Percentiles rank a stretch among this genome's conserved stretches.
Evolutionary conservation across 2,329 filamentous ascomycete genomes (phyloP).

Genomic region (Tolypocladium nubicola): DNA sequence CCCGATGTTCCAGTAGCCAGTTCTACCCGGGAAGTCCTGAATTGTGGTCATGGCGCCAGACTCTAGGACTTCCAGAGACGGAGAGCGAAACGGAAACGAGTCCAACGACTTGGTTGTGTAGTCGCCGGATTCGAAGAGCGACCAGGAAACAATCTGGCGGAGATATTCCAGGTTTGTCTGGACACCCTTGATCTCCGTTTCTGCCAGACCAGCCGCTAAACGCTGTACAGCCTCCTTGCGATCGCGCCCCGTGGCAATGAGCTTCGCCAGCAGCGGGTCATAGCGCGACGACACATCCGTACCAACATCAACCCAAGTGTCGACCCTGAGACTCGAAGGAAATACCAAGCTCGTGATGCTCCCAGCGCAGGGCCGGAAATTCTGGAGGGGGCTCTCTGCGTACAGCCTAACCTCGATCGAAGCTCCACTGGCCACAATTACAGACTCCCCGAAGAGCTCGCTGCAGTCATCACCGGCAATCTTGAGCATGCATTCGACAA

Average conservation of each 20-base stretch:
- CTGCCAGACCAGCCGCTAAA: slow-evolving; percentile 47
- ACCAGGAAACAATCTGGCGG: slow-evolving; percentile 15
- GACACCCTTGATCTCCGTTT: slow-evolving; percentile 22
- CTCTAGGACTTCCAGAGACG: slow-evolving; percentile 24
- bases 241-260: slow-evolving; percentile 54
- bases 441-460: slow-evolving; percentile 7
- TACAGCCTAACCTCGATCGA: slow-evolving; percentile 30
- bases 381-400: slow-evolving; percentile 42
- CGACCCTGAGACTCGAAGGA: slow-evolving; percentile 43
- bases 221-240: slow-evolving; percentile 54
- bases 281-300: slow-evolving; percentile 66
- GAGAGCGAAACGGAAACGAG: slow-evolving; percentile 14
- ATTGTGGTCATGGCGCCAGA: slow-evolving; percentile 24
- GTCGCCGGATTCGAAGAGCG: slow-evolving; percentile 14
- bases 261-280: slow-evolving; percentile 67
- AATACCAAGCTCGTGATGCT: slow-evolving; percentile 46
- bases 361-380: slow-evolving; percentile 50
- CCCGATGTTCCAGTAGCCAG: slow-evolving; percentile 25
- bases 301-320: slow-evolving; percentile 57
- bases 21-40: slow-evolving; percentile 29
- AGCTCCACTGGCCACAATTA: slow-evolving; percentile 9
- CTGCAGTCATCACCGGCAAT: slow-evolving; percentile 13
- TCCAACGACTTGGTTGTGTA: slow-evolving; percentile 24
- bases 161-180: slow-evolving; percentile 25
- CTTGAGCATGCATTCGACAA: slow-evolving; percentile 45